These are phyloP conservation scores for Neofusicoccum ribis DNA, from an alignment of 2,329 filamentous ascomycete genomes.

Conservation along the genomic window DNA sequence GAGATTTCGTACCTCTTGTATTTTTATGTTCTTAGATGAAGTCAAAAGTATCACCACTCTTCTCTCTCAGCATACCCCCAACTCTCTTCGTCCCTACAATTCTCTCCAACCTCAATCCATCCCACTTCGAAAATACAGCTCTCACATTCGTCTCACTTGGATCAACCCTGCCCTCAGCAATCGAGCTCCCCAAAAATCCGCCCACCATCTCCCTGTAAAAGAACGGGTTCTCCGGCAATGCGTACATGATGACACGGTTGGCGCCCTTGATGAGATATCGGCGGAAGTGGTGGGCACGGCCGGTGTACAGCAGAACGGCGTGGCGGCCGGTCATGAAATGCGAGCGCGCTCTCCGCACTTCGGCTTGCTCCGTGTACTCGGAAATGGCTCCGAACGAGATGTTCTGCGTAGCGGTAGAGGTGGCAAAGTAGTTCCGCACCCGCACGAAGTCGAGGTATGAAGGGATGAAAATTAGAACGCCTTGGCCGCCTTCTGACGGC, in stretches of 20 bases:
- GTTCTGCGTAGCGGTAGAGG: slow-evolving; percentile 57
- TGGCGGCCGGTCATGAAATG: slow-evolving; percentile 85
- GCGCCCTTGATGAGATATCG: slow-evolving; percentile 83
- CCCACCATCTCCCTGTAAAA: slow-evolving; percentile 79
- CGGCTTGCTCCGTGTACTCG: slow-evolving; percentile 79
- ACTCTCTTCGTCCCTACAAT: slow-evolving; percentile 80
- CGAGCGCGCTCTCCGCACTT: slow-evolving; percentile 79
- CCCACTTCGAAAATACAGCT: slow-evolving; percentile 81
- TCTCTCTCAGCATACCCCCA: slow-evolving; percentile 79
- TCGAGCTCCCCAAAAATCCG: slow-evolving; percentile 58
- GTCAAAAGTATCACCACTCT: slow-evolving; percentile 86
- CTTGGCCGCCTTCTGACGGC: slow-evolving; percentile 54
- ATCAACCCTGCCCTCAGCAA: slow-evolving; percentile 60
- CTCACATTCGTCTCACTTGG: slow-evolving; percentile 52
- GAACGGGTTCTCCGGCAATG: slow-evolving; percentile 80
- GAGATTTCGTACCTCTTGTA: too few relatives aligned
- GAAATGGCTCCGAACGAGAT: slow-evolving; percentile 79
- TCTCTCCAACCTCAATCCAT: slow-evolving; percentile 84
- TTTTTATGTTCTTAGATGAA: slow-evolving; percentile 49
- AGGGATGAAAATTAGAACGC: slow-evolving; percentile 85
- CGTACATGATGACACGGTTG: slow-evolving; percentile 83
- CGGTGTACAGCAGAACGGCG: slow-evolving; percentile 83
- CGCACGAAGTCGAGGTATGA: slow-evolving; percentile 95
- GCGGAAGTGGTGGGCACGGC: slow-evolving; percentile 94
- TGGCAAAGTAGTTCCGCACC: slow-evolving; percentile 88